These are phyloP conservation scores for Arxiozyma slooffiae DNA, from an alignment of 1,139 yeast species.

Conservation along the genomic window DNA sequence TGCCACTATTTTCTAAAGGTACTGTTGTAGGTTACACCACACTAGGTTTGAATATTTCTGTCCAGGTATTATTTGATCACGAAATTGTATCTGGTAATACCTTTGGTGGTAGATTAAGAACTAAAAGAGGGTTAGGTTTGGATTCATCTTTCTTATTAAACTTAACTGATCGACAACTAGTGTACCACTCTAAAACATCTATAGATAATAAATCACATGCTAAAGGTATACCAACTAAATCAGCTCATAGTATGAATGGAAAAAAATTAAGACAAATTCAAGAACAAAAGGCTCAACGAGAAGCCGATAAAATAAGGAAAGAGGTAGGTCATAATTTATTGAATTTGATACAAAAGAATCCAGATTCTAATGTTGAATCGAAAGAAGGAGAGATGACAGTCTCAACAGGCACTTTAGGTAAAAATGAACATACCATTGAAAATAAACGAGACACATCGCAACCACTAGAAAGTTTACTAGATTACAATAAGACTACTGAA, in stretches of 20 bases:
- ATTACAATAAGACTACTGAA: background rate
- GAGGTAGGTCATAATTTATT: constrained; percentile 10
- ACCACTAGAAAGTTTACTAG: background rate
- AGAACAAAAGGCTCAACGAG: constrained; percentile 9
- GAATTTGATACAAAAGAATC: constrained; percentile 9
- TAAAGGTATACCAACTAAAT: constrained; percentile 7
- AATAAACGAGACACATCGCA: background rate
- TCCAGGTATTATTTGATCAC: constrained; percentile 71
- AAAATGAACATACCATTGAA: background rate
- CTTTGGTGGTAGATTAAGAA: constrained; percentile 63
- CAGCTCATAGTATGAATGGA: background rate
- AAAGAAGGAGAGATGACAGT: constrained; percentile 1
- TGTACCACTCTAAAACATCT: constrained; percentile 65
- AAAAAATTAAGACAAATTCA: constrained; percentile 4
- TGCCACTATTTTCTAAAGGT: constrained; percentile 80
- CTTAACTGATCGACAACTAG: constrained; percentile 60
- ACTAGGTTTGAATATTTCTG: constrained; percentile 42
- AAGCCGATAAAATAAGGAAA: constrained; percentile 6
- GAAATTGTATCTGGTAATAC: constrained; percentile 76
- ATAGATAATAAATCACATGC: constrained; percentile 24
- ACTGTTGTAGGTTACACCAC: constrained; percentile 78
- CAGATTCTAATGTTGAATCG: background rate
- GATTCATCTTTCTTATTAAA: constrained; percentile 79
- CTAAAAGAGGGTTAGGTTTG: constrained; percentile 75
- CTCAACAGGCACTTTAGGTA: background rate